A percentile compares a stretch with the other conserved stretches of the same genome.
Conservation (phyloP, 2,329 filamentous ascomycete genomes). For the Cadophora malorum region DNA sequence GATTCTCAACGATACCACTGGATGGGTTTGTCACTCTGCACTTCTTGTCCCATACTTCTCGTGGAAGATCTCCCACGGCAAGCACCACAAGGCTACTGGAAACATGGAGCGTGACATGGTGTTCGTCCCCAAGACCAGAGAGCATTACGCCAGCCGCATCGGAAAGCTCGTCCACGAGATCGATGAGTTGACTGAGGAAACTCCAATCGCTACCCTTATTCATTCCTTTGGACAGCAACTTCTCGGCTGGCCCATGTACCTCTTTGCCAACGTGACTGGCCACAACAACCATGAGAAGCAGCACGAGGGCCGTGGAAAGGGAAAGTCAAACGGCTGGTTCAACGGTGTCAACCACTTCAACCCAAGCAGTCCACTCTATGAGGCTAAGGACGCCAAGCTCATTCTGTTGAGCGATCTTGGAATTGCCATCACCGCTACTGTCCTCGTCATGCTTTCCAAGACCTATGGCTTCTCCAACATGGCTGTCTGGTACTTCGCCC, state of each 20-base stretch:
- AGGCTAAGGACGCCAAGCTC: slow-evolving; percentile 86
- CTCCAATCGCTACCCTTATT: slow-evolving; percentile 79
- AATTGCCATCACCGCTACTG: slow-evolving; percentile 64
- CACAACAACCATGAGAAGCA: slow-evolving; percentile 95
- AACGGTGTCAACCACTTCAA: slow-evolving; percentile 95
- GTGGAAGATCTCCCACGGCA: slow-evolving; percentile 99
- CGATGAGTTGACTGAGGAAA: slow-evolving; percentile 90
- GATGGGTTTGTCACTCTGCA: slow-evolving; percentile 87
- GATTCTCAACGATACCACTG: slow-evolving; percentile 87
- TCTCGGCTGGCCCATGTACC: slow-evolving; percentile 91
- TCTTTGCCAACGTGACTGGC: slow-evolving; percentile 90
- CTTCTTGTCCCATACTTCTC: slow-evolving; percentile 97
- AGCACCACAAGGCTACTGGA: slow-evolving; percentile 99
- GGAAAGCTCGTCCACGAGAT: slow-evolving; percentile 82
- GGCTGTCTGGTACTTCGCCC: slow-evolving; percentile 91
- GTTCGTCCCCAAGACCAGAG: slow-evolving; percentile 91
- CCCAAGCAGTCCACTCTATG: slow-evolving; percentile 86
- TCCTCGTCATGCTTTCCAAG: slow-evolving; percentile 68
- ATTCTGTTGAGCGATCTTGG: slow-evolving; percentile 89
- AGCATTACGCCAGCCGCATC: slow-evolving; percentile 77
- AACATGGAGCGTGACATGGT: slow-evolving; percentile 99
- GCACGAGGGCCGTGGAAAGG: slow-evolving; percentile 88
- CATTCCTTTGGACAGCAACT: slow-evolving; percentile 86
- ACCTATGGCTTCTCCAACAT: slow-evolving; percentile 86
- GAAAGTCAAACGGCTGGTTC: slow-evolving; percentile 83